These are phyloP conservation scores for Phanerochaete sordida DNA, from an alignment of 768 basidiomycete genomes.

Conservation along the genomic window DNA sequence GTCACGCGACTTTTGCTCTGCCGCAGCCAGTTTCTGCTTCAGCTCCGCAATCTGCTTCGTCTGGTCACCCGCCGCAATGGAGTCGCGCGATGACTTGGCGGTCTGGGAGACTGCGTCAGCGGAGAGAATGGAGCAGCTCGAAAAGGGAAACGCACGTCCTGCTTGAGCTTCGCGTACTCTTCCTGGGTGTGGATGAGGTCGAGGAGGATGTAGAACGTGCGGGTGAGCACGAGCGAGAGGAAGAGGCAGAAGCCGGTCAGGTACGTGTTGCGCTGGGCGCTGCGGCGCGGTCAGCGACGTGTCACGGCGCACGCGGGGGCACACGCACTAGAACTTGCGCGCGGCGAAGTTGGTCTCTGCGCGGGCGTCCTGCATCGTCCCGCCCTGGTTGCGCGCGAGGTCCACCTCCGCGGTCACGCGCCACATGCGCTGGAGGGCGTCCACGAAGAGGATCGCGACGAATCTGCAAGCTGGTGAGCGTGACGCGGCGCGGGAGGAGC, in stretches of 20 bases:
- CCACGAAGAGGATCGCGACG: slow-evolving; percentile 82
- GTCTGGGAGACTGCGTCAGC: slow-evolving; percentile 23
- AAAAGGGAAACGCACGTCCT: slow-evolving; percentile 28
- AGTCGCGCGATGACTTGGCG: slow-evolving; percentile 29
- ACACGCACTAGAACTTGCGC: slow-evolving; percentile 81
- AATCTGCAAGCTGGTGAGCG: slow-evolving; percentile 53
- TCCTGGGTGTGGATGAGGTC: slow-evolving; percentile 91
- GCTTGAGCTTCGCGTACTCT: slow-evolving; percentile 80
- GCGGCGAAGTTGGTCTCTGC: slow-evolving; percentile 89
- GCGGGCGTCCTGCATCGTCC: slow-evolving; percentile 55
- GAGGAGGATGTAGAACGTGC: slow-evolving; percentile 88
- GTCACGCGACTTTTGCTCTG: slow-evolving; percentile 59
- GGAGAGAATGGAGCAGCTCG: background rate
- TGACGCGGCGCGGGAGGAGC: background rate
- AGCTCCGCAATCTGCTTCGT: slow-evolving; percentile 61
- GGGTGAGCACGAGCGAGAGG: slow-evolving; percentile 91
- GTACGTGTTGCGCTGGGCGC: slow-evolving; percentile 88
- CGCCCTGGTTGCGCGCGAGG: slow-evolving; percentile 52
- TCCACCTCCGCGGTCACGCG: slow-evolving; percentile 72
- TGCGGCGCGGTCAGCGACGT: slow-evolving; percentile 25
- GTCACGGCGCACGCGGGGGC: background rate
- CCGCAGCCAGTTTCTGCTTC: slow-evolving; percentile 59
- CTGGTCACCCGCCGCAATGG: slow-evolving; percentile 34
- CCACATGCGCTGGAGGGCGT: slow-evolving; percentile 93
- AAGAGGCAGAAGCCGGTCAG: slow-evolving; percentile 92